A percentile compares a stretch with the other conserved stretches of the same genome.
Conservation (phyloP, 495 filamentous ascomycete genomes). For the Aspergillus leporis region DNA sequence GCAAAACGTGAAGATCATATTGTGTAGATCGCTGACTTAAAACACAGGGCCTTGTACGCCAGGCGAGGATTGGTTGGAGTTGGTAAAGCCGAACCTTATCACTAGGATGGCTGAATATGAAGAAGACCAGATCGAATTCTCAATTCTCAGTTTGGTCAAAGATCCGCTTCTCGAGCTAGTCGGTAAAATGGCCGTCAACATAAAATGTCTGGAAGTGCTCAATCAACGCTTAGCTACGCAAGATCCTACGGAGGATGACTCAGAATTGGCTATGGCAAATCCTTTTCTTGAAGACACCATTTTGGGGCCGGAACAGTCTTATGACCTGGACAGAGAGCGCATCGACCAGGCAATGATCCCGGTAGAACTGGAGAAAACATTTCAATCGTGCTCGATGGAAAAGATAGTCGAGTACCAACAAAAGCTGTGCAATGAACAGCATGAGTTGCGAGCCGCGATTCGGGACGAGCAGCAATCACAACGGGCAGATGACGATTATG, state of each 20-base stretch:
- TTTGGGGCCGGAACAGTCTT: conserved; percentile 34
- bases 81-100: conserved; percentile 47
- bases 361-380: conserved; percentile 15
- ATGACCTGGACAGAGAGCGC: conserved; percentile 31
- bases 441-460: conserved; percentile 37
- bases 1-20: neutral
- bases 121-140: conserved; percentile 58
- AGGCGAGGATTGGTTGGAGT: conserved; percentile 49
- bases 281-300: conserved; percentile 24
- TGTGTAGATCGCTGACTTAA: conserved; percentile 1
- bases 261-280: neutral
- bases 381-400: conserved; percentile 21
- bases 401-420: conserved; percentile 31
- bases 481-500: conserved; percentile 46
- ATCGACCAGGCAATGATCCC: conserved; percentile 35
- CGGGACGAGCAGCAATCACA: conserved; percentile 44
- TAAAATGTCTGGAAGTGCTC: conserved; percentile 40
- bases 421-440: conserved; percentile 35
- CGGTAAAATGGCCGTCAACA: conserved; percentile 45
- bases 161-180: conserved; percentile 50
- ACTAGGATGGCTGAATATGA: conserved; percentile 54
- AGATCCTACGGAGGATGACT: neutral
- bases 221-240: conserved; percentile 31
- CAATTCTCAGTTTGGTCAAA: conserved; percentile 52
- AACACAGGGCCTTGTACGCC: conserved; percentile 31